These are phyloP conservation scores for Rachicladosporium sp. DNA, from an alignment of 2,329 filamentous ascomycete genomes.

Conservation along the genomic window DNA sequence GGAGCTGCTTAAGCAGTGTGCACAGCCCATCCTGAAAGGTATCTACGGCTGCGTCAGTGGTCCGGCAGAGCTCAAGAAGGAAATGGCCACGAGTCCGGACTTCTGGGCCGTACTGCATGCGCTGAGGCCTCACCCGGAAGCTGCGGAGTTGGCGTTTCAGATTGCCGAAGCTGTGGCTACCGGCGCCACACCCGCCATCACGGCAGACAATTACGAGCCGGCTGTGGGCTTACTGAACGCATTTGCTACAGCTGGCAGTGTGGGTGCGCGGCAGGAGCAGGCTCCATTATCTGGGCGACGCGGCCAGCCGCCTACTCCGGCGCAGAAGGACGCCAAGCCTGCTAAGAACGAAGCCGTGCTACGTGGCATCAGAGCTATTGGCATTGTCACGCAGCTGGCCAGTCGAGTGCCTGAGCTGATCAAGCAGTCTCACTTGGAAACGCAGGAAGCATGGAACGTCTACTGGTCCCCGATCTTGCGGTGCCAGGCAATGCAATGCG, in stretches of 20 bases:
- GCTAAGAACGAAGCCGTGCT: constrained; percentile 61
- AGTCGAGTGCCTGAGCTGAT: constrained; percentile 74
- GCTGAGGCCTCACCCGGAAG: constrained; percentile 52
- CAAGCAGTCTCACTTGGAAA: constrained; percentile 80
- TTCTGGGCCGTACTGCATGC: constrained; percentile 87
- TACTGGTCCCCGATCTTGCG: constrained; percentile 96
- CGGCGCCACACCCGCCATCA: constrained; percentile 65
- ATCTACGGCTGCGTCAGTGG: constrained; percentile 68
- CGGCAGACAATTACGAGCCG: constrained; percentile 90
- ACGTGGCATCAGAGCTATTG: constrained; percentile 69
- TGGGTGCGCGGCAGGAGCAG: constrained; percentile 59
- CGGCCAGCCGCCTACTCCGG: constrained; percentile 11
- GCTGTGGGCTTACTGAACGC: constrained; percentile 75
- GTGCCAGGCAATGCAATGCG: constrained; percentile 77
- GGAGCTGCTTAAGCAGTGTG: constrained; percentile 62
- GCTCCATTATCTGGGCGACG: constrained; percentile 27
- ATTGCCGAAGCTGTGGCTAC: constrained; percentile 73
- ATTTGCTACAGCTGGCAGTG: constrained; percentile 71
- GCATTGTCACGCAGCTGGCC: constrained; percentile 71
- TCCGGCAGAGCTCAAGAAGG: constrained; percentile 66
- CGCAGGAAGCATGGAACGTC: constrained; percentile 68
- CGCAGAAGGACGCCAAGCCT: constrained; percentile 13
- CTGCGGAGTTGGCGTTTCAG: constrained; percentile 68
- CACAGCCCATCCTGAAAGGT: constrained; percentile 64
- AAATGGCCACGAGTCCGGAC: constrained; percentile 91